Percentiles rank a stretch among this genome's conserved stretches.
phyloP scores from a whole-genome alignment of 2,329 filamentous ascomycete species.

The Colletotrichum zoysiae region DNA sequence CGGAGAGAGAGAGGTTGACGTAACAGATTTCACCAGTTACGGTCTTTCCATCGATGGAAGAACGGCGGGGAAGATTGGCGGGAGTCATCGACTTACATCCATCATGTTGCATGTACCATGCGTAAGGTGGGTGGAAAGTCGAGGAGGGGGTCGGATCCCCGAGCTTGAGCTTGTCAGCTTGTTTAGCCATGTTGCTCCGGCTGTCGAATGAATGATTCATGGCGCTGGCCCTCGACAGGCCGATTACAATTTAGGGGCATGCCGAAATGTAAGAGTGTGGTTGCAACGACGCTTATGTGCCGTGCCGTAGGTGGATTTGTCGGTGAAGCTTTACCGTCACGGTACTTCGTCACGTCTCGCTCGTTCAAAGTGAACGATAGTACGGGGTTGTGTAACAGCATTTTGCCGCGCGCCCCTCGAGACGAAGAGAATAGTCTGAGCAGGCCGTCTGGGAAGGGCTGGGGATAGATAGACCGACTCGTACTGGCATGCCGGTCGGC shows the following conservation, averaged over 20 bases:
- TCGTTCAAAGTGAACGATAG: not conserved
- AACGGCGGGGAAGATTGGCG: slow-evolving; percentile 33
- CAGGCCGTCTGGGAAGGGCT: not conserved
- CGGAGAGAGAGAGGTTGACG: slow-evolving; percentile 25
- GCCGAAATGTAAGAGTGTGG: slow-evolving; percentile 1
- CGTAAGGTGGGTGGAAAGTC: slow-evolving; percentile 20
- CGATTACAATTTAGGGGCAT: not conserved
- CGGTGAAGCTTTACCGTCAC: not conserved
- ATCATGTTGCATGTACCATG: slow-evolving; percentile 9
- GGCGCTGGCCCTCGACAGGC: not conserved
- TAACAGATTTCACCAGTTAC: slow-evolving; percentile 30
- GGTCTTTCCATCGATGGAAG: slow-evolving; percentile 18
- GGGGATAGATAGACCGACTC: not conserved
- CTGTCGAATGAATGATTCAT: not conserved
- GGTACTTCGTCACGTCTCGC: not conserved
- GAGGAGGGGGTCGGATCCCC: not conserved
- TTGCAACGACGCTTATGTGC: not conserved
- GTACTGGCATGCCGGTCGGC: not conserved
- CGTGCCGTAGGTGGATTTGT: not conserved
- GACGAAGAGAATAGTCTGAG: not conserved
- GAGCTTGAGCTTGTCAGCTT: not conserved
- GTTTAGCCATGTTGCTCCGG: not conserved
- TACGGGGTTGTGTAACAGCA: not conserved
- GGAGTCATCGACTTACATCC: slow-evolving; percentile 7
- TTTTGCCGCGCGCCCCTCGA: not conserved